Conservation (phyloP, 2,329 filamentous ascomycete genomes). For the Xylaria sp. region DNA sequence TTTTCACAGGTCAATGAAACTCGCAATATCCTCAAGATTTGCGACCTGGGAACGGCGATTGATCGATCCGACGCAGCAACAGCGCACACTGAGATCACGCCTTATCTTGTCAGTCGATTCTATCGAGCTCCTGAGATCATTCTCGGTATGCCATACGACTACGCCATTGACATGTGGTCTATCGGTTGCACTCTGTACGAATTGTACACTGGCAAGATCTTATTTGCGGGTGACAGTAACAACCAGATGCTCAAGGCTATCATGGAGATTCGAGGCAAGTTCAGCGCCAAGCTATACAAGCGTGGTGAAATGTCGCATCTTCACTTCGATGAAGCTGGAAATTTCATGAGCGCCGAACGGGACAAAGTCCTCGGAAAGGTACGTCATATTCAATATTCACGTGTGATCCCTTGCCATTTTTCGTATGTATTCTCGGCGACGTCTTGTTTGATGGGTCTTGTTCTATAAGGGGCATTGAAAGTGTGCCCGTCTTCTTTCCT, state of each 20-base stretch:
- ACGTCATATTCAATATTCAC: constrained; percentile 30
- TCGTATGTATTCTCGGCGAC: not conserved
- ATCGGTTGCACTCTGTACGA: constrained; percentile 97
- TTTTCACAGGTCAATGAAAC: constrained; percentile 63
- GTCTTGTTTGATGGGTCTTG: not conserved
- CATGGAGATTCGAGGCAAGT: constrained; percentile 91
- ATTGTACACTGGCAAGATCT: constrained; percentile 92
- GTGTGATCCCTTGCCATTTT: constrained; percentile 13
- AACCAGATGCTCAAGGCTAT: constrained; percentile 97
- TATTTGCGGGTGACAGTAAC: constrained; percentile 92
- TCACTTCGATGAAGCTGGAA: constrained; percentile 80
- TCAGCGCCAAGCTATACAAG: constrained; percentile 83
- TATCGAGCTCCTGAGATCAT: constrained; percentile 97
- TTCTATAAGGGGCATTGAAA: too few relatives aligned
- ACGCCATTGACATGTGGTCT: constrained; percentile 94
- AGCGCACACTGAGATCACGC: constrained; percentile 77
- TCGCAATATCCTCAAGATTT: constrained; percentile 84
- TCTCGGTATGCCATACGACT: constrained; percentile 91
- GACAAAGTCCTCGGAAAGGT: constrained; percentile 85
- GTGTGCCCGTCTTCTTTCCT: not conserved
- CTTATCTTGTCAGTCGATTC: constrained; percentile 93
- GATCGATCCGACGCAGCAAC: constrained; percentile 72
- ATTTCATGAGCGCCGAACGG: constrained; percentile 78
- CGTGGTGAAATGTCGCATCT: constrained; percentile 68
- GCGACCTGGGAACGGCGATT: constrained; percentile 93